These are phyloP conservation scores for Xylariaceae sp. DNA, from an alignment of 2,329 filamentous ascomycete genomes.

Conservation along the genomic window DNA sequence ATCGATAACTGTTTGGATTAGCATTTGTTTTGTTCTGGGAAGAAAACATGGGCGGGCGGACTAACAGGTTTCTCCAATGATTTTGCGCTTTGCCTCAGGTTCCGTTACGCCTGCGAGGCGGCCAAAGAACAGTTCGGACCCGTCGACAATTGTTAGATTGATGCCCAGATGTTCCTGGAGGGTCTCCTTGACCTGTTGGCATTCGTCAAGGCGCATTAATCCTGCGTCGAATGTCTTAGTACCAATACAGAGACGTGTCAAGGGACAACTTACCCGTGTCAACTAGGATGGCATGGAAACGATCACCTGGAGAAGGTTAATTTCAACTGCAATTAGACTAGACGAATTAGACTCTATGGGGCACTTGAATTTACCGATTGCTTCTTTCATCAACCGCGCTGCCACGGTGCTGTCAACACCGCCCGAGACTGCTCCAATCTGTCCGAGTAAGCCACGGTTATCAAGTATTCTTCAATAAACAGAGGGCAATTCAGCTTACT, in stretches of 20 bases:
- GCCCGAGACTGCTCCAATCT: slow-evolving; percentile 68
- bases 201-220: slow-evolving; percentile 80
- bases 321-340: neutral
- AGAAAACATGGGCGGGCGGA: slow-evolving; percentile 2
- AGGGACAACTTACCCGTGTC: slow-evolving; percentile 58
- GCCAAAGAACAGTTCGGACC: slow-evolving; percentile 67
- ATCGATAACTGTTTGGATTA: slow-evolving; percentile 55
- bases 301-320: slow-evolving; percentile 47
- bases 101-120: slow-evolving; percentile 68
- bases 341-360: neutral
- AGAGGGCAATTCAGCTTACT: slow-evolving; percentile 21
- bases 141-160: slow-evolving; percentile 84
- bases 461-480: neutral
- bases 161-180: slow-evolving; percentile 76
- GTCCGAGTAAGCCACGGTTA: neutral
- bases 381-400: slow-evolving; percentile 77
- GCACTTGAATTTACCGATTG: slow-evolving; percentile 49
- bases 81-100: slow-evolving; percentile 84
- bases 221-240: slow-evolving; percentile 24
- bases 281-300: slow-evolving; percentile 79
- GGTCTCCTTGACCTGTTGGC: slow-evolving; percentile 71
- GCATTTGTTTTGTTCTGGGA: neutral
- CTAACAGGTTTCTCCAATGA: slow-evolving; percentile 66
- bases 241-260: neutral
- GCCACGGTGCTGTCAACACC: slow-evolving; percentile 89